phyloP scores from a whole-genome alignment of 805 yeast genomes.

The Priceomyces castillae region DNA sequence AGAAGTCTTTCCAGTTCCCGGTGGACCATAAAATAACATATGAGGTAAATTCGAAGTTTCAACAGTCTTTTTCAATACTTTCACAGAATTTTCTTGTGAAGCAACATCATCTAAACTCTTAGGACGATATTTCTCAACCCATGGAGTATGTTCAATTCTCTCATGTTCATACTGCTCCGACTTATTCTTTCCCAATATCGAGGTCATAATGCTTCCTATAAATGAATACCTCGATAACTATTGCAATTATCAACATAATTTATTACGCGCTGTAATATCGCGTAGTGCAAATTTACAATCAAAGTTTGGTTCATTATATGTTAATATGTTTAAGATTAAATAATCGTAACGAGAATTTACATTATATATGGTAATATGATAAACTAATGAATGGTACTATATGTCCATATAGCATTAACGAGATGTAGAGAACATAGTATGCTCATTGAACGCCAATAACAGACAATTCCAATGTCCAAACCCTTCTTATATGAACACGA shows the following conservation, averaged over 20 bases:
- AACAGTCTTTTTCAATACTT: constrained; percentile 74
- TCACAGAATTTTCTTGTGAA: constrained; percentile 88
- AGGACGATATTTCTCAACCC: constrained; percentile 97
- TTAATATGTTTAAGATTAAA: no score
- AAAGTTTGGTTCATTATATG: no score
- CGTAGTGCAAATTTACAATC: not conserved
- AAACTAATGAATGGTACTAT: not conserved
- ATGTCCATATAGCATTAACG: not conserved
- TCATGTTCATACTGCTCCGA: constrained; percentile 36
- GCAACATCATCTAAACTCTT: constrained; percentile 80
- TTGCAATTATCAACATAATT: not conserved
- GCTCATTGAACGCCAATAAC: constrained; percentile 75
- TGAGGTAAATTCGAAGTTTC: constrained; percentile 84
- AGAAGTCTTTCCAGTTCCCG: constrained; percentile 91
- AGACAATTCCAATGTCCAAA: constrained; percentile 93
- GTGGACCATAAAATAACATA: constrained; percentile 90
- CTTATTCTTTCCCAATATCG: constrained; percentile 6
- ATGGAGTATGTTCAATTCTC: constrained; percentile 60
- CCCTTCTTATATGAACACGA: constrained; percentile 83
- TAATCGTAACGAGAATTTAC: not conserved
- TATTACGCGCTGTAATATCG: not conserved
- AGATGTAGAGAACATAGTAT: not conserved
- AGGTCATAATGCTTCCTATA: constrained; percentile 6
- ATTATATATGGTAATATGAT: not conserved
- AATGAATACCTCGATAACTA: not conserved